phyloP scores from a whole-genome alignment of 495 filamentous ascomycete species.

The Podospora conica region DNA sequence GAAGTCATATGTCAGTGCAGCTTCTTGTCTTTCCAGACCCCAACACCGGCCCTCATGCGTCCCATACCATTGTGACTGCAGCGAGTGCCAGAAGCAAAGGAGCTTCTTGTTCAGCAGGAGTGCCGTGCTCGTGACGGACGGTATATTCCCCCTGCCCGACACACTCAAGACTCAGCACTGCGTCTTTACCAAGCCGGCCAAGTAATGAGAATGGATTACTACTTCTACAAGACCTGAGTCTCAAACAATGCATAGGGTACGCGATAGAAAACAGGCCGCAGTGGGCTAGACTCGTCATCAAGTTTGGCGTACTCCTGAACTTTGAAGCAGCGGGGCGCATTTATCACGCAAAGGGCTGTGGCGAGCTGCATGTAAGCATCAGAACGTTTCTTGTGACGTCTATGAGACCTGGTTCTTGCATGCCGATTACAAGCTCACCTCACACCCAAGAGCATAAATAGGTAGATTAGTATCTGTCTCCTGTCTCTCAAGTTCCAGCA shows the following conservation, averaged over 20 bases:
- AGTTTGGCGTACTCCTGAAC: conserved; percentile 46
- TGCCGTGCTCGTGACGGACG: conserved; percentile 37
- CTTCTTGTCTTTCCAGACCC: conserved; percentile 41
- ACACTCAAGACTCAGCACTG: conserved; percentile 26
- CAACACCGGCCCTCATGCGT: conserved; percentile 34
- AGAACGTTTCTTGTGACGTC: neutral
- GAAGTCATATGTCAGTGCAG: conserved; percentile 48
- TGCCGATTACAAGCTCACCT: too few relatives aligned
- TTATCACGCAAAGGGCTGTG: conserved; percentile 32
- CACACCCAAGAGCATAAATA: too few relatives aligned
- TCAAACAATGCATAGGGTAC: conserved; percentile 43
- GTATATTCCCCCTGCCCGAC: conserved; percentile 44
- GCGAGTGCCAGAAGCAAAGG: conserved; percentile 53
- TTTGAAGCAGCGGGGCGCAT: conserved; percentile 37
- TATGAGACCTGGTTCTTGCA: neutral
- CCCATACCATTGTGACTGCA: conserved; percentile 56
- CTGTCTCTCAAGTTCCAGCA: too few relatives aligned
- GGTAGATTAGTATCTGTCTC: too few relatives aligned
- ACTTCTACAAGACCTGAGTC: conserved; percentile 49
- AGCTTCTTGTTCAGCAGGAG: conserved; percentile 53
- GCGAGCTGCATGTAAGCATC: neutral
- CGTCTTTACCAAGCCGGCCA: conserved; percentile 36
- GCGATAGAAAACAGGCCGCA: conserved; percentile 32
- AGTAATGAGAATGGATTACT: conserved; percentile 45
- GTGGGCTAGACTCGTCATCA: conserved; percentile 36